Evolutionary conservation across 768 basidiomycete species (phyloP), one percentile per base, ranked within the genome.

Genomic region (Tulasnella sp.): DNA sequence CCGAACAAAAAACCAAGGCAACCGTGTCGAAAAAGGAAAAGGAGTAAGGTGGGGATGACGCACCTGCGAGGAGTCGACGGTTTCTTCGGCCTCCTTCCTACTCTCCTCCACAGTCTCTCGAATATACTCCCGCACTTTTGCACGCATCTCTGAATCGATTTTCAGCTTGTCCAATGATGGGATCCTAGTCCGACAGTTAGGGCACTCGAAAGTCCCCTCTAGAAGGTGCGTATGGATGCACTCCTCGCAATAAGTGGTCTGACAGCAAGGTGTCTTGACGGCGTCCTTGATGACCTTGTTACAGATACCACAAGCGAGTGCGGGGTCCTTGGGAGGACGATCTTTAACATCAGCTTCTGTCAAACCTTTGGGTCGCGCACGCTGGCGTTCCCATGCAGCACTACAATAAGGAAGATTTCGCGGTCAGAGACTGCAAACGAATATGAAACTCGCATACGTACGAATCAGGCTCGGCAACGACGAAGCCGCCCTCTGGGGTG

Each of bases 401-500:
- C 95, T 97, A 63, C 27, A 34, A 7, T n/a, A 15, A 15, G 17
- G 51, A 53, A 43, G n/a, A 50, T n/a, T n/a, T n/a, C n/a, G n/a
- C n/a, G 5, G 26, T 56, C 9, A 45, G 30, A 23, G 38, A 41
- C 15, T n/a, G n/a, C n/a, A n/a, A n/a, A n/a, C n/a, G 8, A 17
- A 21, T 21, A 41, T 51, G 50, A 50, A 50, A 7, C 9, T 7
- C 34, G 5, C 4, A 26, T 45, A 80, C 92, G 68, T 73, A 97
- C 95, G 83, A 80, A 73, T 99, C 96, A 0, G 96, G 94, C 68
- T 97, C 87, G 0, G 95, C 95, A 42, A 95, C 87, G 19, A 99
- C 96, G 72, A 95, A 98, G 38, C 92, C 91, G 62, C 96, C 96
- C 70, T 99, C 96, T 0, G 95, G 93, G 2, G 95, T 98, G 61